Evolutionary conservation across 306 rosid species (phyloP).

Genomic region (Potentilla sterilis): DNA sequence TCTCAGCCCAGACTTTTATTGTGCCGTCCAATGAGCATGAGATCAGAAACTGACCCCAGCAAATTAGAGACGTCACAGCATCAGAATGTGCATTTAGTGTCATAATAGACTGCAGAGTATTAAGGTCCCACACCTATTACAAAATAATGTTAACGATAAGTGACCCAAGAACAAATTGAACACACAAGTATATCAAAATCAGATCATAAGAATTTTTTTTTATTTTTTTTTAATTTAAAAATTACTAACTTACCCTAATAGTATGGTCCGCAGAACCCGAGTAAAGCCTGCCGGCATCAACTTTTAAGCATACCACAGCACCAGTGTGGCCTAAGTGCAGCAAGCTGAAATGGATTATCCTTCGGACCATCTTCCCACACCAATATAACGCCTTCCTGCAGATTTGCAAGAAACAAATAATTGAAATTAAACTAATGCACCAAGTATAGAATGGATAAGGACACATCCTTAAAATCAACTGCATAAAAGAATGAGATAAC

Average conservation of each 20-base stretch:
- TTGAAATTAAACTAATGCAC: neutral
- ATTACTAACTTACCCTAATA: conserved; percentile 30
- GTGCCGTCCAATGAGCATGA: conserved; percentile 28
- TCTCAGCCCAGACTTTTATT: conserved; percentile 38
- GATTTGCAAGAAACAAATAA: neutral
- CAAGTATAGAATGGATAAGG: neutral
- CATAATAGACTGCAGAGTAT: conserved; percentile 35
- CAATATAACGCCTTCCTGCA: conserved; percentile 36
- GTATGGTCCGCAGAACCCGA: conserved; percentile 43
- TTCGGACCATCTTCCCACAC: conserved; percentile 37
- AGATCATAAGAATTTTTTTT: neutral
- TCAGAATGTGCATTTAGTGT: conserved; percentile 41
- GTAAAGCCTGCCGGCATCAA: conserved; percentile 33
- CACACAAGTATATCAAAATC: neutral
- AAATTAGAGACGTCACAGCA: conserved; percentile 44
- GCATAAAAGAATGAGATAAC: neutral
- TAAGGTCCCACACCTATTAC: conserved; percentile 47
- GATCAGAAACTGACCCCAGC: conserved; percentile 33
- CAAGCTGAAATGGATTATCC: conserved; percentile 25
- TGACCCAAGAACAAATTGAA: neutral
- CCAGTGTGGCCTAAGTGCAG: conserved; percentile 34
- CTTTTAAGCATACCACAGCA: conserved; percentile 25
- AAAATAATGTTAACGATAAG: neutral
- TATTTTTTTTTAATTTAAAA: neutral
- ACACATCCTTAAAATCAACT: neutral